Evolutionary conservation across 495 filamentous ascomycete species (phyloP).

Genomic region (Parmelia sp.): DNA sequence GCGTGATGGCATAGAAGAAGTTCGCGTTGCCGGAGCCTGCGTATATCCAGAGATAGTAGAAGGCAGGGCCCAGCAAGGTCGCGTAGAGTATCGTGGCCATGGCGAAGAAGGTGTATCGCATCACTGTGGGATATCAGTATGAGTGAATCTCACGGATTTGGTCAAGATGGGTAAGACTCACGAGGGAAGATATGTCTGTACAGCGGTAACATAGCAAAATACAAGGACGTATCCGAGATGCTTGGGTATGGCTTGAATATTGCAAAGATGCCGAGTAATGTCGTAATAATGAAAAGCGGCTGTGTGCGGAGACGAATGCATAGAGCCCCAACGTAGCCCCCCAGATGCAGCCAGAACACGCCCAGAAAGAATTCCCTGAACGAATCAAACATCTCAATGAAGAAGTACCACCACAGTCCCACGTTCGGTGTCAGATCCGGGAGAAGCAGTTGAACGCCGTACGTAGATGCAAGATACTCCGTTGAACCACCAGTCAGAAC

Average conservation of each 20-base stretch:
- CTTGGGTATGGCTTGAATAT: constrained; percentile 96
- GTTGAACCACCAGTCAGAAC: constrained; percentile 71
- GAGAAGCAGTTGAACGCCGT: constrained; percentile 83
- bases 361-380: constrained; percentile 96
- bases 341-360: constrained; percentile 94
- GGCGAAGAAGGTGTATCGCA: constrained; percentile 89
- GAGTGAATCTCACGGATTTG: neutral
- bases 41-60: constrained; percentile 98
- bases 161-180: constrained; percentile 39
- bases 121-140: constrained; percentile 46
- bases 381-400: constrained; percentile 98
- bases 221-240: constrained; percentile 79
- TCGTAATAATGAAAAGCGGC: constrained; percentile 75
- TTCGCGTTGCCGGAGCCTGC: constrained; percentile 97
- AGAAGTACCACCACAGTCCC: constrained; percentile 99
- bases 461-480: constrained; percentile 82
- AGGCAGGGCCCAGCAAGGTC: constrained; percentile 82
- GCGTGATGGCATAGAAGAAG: constrained; percentile 98
- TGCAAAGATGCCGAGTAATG: constrained; percentile 77
- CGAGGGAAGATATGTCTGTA: constrained; percentile 89
- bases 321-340: constrained; percentile 77
- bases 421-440: constrained; percentile 93
- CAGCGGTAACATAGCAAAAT: constrained; percentile 74
- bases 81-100: constrained; percentile 77
- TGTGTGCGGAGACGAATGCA: constrained; percentile 73